Conservation (phyloP, 2,329 filamentous ascomycete species). For the Diaporthe longicolla region DNA sequence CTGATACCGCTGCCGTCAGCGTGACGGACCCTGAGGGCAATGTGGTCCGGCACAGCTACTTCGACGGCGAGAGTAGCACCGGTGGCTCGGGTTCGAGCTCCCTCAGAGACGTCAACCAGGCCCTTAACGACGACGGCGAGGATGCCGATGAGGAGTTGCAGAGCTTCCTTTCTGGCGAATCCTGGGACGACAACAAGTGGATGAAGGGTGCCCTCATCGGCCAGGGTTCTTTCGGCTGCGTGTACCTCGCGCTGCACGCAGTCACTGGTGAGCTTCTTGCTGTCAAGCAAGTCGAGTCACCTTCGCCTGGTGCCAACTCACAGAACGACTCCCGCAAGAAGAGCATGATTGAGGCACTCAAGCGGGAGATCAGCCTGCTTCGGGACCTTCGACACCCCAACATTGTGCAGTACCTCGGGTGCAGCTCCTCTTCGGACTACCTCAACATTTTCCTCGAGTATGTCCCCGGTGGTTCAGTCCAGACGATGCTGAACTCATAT, state of each 20-base stretch:
- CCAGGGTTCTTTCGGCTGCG: constrained; percentile 95
- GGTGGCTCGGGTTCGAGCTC: constrained; percentile 76
- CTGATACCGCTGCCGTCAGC: constrained; percentile 78
- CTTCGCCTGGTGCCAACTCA: constrained; percentile 81
- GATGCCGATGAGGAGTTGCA: constrained; percentile 90
- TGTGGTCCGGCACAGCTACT: constrained; percentile 81
- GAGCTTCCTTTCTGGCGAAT: constrained; percentile 92
- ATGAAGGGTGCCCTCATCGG: constrained; percentile 99
- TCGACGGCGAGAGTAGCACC: constrained; percentile 80
- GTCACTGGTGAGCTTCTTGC: constrained; percentile 98
- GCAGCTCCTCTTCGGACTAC: constrained; percentile 89
- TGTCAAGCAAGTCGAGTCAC: constrained; percentile 97
- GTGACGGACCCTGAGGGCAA: constrained; percentile 85
- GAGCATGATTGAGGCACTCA: constrained; percentile 97
- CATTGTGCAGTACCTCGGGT: constrained; percentile 98
- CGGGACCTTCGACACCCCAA: constrained; percentile 96
- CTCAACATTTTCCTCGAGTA: constrained; percentile 99
- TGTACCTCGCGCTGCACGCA: constrained; percentile 94
- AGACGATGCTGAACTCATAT: constrained; percentile 98
- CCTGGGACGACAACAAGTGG: constrained; percentile 98
- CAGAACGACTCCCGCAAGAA: constrained; percentile 93
- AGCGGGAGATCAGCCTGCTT: constrained; percentile 94
- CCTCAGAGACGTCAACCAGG: constrained; percentile 86
- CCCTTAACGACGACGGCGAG: constrained; percentile 90
- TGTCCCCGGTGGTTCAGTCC: constrained; percentile 95